Base-by-base conservation (phyloP, 2,329 filamentous ascomycete species). In the Talaromyces sp. region DNA sequence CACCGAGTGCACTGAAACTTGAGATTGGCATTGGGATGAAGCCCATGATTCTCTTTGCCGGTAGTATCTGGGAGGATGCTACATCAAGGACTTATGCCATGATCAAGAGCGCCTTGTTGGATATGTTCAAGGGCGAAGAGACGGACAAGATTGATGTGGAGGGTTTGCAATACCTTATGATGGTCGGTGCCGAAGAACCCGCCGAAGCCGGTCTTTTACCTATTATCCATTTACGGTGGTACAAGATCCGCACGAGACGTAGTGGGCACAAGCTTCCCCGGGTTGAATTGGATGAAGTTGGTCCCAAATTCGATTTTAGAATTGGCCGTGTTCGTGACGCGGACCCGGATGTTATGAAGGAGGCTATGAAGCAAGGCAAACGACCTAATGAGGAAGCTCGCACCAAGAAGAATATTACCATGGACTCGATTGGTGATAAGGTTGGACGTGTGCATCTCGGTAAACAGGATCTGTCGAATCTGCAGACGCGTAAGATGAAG, bases 401-500 rank as follows among this genome's bases (percentile, higher is more conserved):
- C 76, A 87, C 88, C 61, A 97, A 96, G 88, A 99, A 99, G 88
- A 99, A 99, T 75, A 88, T 99, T 66, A 84, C 86, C 56, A 95
- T 89, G 58, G 92, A 97, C 73, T 76, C 86, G 43, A 91, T 99
- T 78, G 94, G 94, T 72, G 94, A 99, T 77, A 97, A 97, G 86
- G 82, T 97, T 63, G 94, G 93, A 63, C 87, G 91, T 66, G 89
- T 99, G 63, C 94, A 99, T 74, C 76, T 96, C 60, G 91, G 89
- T 69, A 91, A 88, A 78, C 91, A 97, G 77, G 91, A 99, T 77
- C 82, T 99, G 60, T 81, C 80, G 70, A 84, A 88, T 67, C 75
- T 99, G 75, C 94, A 99, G 80, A 95, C 92, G 55, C 87, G 94
- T 70, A 99, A 99, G 85, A 97, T 99, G 92, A 99, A 99, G 85